phyloP scores from a whole-genome alignment of 2,329 filamentous ascomycete genomes.

The Aspergillus costaricaensis region DNA sequence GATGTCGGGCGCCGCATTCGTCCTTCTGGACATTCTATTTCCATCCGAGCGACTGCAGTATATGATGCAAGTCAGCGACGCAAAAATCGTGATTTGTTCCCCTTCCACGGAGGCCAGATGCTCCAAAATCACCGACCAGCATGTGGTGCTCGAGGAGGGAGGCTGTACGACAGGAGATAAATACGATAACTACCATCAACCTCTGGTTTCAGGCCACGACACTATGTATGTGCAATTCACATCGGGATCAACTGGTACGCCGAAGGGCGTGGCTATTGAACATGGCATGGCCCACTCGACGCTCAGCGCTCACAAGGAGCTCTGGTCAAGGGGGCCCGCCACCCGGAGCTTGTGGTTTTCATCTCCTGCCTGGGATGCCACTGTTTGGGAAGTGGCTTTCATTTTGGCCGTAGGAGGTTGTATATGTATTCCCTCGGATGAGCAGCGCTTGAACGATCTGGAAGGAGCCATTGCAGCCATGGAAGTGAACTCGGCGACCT shows the following conservation, averaged over 20 bases:
- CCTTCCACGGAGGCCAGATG: too few relatives aligned
- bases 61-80: too few relatives aligned
- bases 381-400: neutral
- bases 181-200: too few relatives aligned
- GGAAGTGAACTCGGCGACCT: neutral
- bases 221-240: neutral
- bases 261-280: neutral
- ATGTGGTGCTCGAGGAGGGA: too few relatives aligned
- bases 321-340: neutral
- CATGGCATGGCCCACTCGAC: too few relatives aligned
- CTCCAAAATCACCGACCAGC: too few relatives aligned
- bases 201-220: too few relatives aligned
- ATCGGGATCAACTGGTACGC: neutral
- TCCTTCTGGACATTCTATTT: conserved; percentile 7
- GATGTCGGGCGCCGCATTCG: conserved; percentile 14
- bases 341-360: neutral
- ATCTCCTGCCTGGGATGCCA: neutral
- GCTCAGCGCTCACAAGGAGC: neutral
- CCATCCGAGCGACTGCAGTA: too few relatives aligned
- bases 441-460: neutral
- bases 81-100: too few relatives aligned
- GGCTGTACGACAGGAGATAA: too few relatives aligned
- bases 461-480: neutral
- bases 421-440: neutral
- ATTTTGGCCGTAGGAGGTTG: neutral